Percentiles rank a stretch among this genome's conserved stretches.
Evolutionary conservation across 2,329 filamentous ascomycete species (phyloP).

Genomic region (Pseudomassariella vexata): DNA sequence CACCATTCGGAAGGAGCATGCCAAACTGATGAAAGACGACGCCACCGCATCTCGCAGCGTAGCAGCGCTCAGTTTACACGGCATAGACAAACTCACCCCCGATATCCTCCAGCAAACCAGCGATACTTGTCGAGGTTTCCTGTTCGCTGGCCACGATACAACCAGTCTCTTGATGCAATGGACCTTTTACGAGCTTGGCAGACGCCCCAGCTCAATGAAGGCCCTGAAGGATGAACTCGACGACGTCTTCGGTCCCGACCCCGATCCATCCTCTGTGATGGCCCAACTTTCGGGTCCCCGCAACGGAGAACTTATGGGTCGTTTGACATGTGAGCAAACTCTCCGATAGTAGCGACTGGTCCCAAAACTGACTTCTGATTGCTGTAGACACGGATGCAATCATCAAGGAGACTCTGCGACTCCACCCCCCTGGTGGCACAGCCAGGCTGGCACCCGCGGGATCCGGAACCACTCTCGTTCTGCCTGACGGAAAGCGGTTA

Average conservation of each 20-base stretch:
- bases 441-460: conserved; percentile 8
- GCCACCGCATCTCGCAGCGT: conserved; percentile 4
- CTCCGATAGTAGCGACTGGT: neutral
- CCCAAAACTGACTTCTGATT: neutral
- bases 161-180: conserved; percentile 10
- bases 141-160: conserved; percentile 15
- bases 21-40: conserved; percentile 1
- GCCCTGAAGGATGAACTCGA: conserved; percentile 7
- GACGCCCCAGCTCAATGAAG: conserved; percentile 8
- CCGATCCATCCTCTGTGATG: conserved; percentile 4
- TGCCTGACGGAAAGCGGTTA: conserved; percentile 9
- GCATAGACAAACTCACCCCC: conserved; percentile 6
- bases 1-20: conserved; percentile 7
- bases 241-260: conserved; percentile 5
- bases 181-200: conserved; percentile 12
- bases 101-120: conserved; percentile 9
- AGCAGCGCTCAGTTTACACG: conserved; percentile 10
- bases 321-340: conserved; percentile 5
- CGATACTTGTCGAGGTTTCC: conserved; percentile 13
- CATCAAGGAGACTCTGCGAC: conserved; percentile 12
- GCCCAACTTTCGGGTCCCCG: conserved; percentile 3
- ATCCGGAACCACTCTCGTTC: conserved; percentile 10
- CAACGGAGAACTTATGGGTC: conserved; percentile 8
- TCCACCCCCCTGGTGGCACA: conserved; percentile 11
- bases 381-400: conserved; percentile 7